Evolutionary conservation across 345 rosid genomes (phyloP).

Genomic region (Gossypium rotundifolium): DNA sequence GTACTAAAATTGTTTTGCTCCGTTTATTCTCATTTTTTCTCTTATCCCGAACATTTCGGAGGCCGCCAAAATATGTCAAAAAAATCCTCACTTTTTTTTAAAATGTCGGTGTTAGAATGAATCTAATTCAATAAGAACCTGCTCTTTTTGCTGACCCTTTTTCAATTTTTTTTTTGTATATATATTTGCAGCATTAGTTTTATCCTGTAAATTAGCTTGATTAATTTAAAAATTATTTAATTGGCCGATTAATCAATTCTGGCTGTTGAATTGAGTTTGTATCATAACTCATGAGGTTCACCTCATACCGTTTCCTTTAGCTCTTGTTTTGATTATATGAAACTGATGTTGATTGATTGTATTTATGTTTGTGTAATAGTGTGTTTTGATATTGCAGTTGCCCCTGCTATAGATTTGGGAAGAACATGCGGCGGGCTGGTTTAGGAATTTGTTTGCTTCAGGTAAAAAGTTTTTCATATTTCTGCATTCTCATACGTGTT

Average conservation of each 20-base stretch:
- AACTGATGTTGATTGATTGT: not conserved
- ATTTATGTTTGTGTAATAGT: conserved; percentile 11
- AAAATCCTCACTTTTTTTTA: not conserved
- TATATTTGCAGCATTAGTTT: not conserved
- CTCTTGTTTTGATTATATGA: not conserved
- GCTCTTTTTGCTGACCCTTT: not conserved
- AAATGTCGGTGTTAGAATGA: not conserved
- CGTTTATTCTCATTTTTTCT: not conserved
- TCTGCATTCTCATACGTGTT: not conserved
- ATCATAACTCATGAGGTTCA: not conserved
- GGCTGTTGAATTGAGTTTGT: not conserved
- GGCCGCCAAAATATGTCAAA: not conserved
- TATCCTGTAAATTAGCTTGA: not conserved
- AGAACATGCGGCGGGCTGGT: conserved; percentile 82
- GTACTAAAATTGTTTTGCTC: not conserved
- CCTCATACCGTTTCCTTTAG: not conserved
- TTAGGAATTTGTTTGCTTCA: conserved; percentile 81
- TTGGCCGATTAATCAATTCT: not conserved
- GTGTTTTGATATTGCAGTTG: conserved; percentile 50
- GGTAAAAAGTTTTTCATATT: conserved; percentile 27
- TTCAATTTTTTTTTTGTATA: not conserved
- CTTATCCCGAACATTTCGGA: not conserved
- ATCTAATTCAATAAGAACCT: not conserved
- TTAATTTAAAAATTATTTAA: not conserved
- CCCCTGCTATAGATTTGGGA: conserved; percentile 89